A percentile compares a stretch with the other conserved stretches of the same genome.
These are phyloP conservation scores for Viola pubescens DNA, from an alignment of 441 rosid species.

Conservation along the genomic window DNA sequence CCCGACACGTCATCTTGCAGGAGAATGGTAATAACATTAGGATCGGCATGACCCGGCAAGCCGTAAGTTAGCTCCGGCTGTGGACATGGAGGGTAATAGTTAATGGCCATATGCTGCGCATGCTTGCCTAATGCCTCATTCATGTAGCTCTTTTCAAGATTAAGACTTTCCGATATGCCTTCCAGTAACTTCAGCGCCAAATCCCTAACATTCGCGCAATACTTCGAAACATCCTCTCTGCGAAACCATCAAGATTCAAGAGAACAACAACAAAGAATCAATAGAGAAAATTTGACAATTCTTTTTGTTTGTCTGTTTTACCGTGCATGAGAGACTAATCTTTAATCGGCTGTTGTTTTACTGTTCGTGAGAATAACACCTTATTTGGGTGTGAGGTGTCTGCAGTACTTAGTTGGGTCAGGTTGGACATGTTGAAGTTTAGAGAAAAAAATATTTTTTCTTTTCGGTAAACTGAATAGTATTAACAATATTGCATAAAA, in stretches of 20 bases:
- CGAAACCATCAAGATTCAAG: background rate
- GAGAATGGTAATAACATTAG: conserved; percentile 34
- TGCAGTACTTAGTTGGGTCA: too few relatives aligned
- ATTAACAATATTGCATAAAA: too few relatives aligned
- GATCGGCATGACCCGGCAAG: conserved; percentile 37
- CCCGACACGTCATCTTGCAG: conserved; percentile 40
- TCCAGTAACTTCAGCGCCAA: conserved; percentile 32
- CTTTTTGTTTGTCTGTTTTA: background rate
- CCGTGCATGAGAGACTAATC: too few relatives aligned
- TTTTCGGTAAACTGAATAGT: too few relatives aligned
- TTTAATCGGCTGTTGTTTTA: too few relatives aligned
- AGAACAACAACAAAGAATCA: background rate
- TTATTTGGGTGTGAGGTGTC: too few relatives aligned
- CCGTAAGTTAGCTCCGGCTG: conserved; percentile 41
- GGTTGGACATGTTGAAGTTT: too few relatives aligned
- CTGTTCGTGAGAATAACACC: too few relatives aligned
- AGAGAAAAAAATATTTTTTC: too few relatives aligned
- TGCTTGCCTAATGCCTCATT: conserved; percentile 27
- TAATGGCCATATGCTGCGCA: conserved; percentile 45
- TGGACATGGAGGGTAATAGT: conserved; percentile 45
- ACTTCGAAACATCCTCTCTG: conserved; percentile 35
- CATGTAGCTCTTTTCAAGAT: conserved; percentile 26
- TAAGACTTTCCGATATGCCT: conserved; percentile 41
- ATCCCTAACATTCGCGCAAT: conserved; percentile 27
- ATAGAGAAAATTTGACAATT: background rate